Evolutionary conservation across 805 yeast species (phyloP), one percentile per base, ranked within the genome.

Genomic region (Candida insectalens): DNA sequence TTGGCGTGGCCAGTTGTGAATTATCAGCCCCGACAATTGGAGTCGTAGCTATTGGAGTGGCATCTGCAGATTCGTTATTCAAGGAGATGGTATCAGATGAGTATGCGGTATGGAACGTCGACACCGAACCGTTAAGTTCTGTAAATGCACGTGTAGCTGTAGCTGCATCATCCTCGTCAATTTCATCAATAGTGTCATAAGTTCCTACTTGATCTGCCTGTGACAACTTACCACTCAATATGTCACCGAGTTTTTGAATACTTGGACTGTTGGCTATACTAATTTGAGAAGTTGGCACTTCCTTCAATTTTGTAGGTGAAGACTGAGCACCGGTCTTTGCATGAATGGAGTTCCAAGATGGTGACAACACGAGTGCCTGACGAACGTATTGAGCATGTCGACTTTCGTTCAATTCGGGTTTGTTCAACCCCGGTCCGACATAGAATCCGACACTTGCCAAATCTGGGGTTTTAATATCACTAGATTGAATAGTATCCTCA

Each of bases 211-310:
- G n/a, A n/a, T n/a, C n/a, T n/a, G n/a, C n/a, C n/a, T n/a, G n/a
- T 12, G 16, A 30, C 8, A 49, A 42, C 33, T 56, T 57, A 20
- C 42, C 40, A 21, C 51, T 54, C 18, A 58, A 38, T 15, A 59
- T 53, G 25, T 48, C 54, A 30, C 52, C 55, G 23, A 60, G 37
- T 4, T 59, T 57, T 35, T 51, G 56, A 25, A 60, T 43, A 37
- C 63, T 57, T 18, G 65, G 65, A 38, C 63, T 57, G 25, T 48
- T 52, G 2, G 51, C 42, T 47, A 59, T 50, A 3, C 57, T 58
- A 8, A 57, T 38, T 23, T 35, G 33, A n/a, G 32, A 32, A 9
- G 36, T 31, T 4, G 33, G 33, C 4, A 12, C 22, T 28, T 32
- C 25, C 30, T 16, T 8, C 30, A n/a, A 27, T 15, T 17, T 16